phyloP scores from a whole-genome alignment of 1,139 yeast species.

The Taphrina populina region DNA sequence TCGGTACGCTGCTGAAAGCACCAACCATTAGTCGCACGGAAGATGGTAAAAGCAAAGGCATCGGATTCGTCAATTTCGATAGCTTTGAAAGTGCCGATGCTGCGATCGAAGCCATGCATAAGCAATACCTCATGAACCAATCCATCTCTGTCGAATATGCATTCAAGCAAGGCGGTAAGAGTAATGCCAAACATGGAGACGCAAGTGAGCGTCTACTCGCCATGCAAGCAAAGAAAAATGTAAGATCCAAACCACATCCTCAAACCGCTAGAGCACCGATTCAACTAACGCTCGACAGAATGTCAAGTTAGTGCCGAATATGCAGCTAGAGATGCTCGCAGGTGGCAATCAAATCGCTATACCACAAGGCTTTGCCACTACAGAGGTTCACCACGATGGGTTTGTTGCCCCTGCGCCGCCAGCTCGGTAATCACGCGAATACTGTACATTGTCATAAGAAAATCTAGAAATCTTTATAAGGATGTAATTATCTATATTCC shows the following conservation, averaged over 20 bases:
- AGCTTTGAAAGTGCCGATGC: conserved; percentile 68
- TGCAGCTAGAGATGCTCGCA: not conserved
- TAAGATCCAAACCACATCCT: not conserved
- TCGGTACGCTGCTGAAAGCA: conserved; percentile 60
- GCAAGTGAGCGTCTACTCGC: conserved; percentile 72
- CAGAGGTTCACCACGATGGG: not conserved
- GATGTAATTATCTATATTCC: conserved; percentile 24
- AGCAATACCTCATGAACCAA: conserved; percentile 66
- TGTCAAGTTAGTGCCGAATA: conserved; percentile 7
- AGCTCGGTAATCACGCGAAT: not conserved
- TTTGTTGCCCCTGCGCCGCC: conserved; percentile 12
- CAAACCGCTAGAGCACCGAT: not conserved
- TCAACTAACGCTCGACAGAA: not conserved
- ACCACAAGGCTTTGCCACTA: conserved; percentile 3
- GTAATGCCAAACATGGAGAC: conserved; percentile 72
- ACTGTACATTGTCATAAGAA: not conserved
- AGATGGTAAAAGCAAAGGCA: conserved; percentile 58
- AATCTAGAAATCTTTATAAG: not conserved
- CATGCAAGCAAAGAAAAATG: conserved; percentile 56
- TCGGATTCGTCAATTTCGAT: conserved; percentile 63
- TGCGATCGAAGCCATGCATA: conserved; percentile 70
- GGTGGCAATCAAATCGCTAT: not conserved
- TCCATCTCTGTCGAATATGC: conserved; percentile 68
- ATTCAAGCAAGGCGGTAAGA: conserved; percentile 53
- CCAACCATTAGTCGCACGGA: conserved; percentile 59